phyloP scores from a whole-genome alignment of 371 early-diverging fungal genomes.

The Saksenaea vasiformis region DNA sequence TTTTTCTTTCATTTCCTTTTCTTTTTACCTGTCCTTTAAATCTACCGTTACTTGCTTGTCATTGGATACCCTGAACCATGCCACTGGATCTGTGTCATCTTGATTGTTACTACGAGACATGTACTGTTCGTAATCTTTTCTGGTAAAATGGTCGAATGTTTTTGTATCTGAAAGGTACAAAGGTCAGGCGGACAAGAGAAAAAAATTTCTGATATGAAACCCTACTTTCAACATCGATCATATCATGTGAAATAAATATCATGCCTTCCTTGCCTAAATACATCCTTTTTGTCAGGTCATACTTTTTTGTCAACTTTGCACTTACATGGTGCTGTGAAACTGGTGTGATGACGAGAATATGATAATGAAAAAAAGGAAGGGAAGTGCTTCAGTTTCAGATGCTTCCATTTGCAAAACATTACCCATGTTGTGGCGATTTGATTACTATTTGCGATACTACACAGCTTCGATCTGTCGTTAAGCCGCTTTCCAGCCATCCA shows the following conservation, averaged over 20 bases:
- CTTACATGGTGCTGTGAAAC: slow-evolving; percentile 35
- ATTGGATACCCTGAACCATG: slow-evolving; percentile 25
- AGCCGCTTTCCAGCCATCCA: slow-evolving; percentile 7
- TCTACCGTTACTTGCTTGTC: slow-evolving; percentile 17
- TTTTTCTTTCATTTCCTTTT: background rate
- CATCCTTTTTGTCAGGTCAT: background rate
- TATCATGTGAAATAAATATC: slow-evolving; percentile 29
- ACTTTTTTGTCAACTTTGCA: background rate
- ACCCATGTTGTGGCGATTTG: slow-evolving; percentile 31
- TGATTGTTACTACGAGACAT: slow-evolving; percentile 8
- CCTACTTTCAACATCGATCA: slow-evolving; percentile 26
- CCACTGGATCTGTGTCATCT: slow-evolving; percentile 28
- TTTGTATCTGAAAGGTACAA: slow-evolving; percentile 12
- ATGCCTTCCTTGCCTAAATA: slow-evolving; percentile 32
- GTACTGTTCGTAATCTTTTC: slow-evolving; percentile 16
- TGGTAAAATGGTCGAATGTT: slow-evolving; percentile 25
- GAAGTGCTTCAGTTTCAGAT: background rate
- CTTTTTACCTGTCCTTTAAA: slow-evolving; percentile 15
- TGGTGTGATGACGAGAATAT: background rate
- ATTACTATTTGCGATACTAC: slow-evolving; percentile 29
- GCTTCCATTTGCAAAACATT: background rate
- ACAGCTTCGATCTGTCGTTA: slow-evolving; percentile 19
- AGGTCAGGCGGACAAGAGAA: background rate
- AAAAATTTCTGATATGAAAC: background rate
- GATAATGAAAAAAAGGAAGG: background rate